Base-by-base conservation (phyloP, 495 filamentous ascomycete species). In the Neurospora terricola region DNA sequence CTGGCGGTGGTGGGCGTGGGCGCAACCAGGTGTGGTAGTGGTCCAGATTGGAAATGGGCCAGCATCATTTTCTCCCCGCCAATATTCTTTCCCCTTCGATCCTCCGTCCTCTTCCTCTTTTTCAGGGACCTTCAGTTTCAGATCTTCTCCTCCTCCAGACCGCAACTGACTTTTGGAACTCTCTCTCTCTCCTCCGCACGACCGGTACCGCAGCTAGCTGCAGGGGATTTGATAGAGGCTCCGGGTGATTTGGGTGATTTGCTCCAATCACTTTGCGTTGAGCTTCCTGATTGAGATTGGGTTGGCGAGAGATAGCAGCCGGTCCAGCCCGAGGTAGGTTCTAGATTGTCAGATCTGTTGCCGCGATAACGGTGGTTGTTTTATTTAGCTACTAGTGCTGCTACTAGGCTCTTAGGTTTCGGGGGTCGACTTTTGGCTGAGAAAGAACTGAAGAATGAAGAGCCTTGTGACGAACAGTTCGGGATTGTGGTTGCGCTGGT, bases 401-500 rank as follows among this genome's bases (percentile, higher is more conserved):
- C 54, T 18, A 18, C 54, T 66, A 66, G 54, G 54, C 54, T 66
- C 54, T 34, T 62, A 11, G 54, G 54, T 62, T 62, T 62, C 23
- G 54, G 3, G 5, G 54, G 54, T 34, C 54, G 54, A 66, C 27
- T 9, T 62, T 62, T 62, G 23, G 54, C 43, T n/a, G n/a, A 7
- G 48, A 30, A 14, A 5, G 23, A 27, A 16, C 54, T 66, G 30
- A 34, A 66, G 27, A 66, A 66, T 66, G 54, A 66, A 34, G 54
- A 66, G 54, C 30, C 54, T 66, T 66, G 54, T 66, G 54, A 66
- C 54, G 2, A 66, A 36, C 54, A 36, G 54, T 34, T 66, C 27
- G 54, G 27, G 54, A 72, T 75, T 73, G 72, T 39, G 70, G 70
- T 76, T 69, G 59, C 40, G 73, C 48, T 70, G 74, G 73, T 75